Percentiles rank a stretch among this genome's conserved stretches.
phyloP scores from a whole-genome alignment of 83 land plant species.

The Picea abies region DNA sequence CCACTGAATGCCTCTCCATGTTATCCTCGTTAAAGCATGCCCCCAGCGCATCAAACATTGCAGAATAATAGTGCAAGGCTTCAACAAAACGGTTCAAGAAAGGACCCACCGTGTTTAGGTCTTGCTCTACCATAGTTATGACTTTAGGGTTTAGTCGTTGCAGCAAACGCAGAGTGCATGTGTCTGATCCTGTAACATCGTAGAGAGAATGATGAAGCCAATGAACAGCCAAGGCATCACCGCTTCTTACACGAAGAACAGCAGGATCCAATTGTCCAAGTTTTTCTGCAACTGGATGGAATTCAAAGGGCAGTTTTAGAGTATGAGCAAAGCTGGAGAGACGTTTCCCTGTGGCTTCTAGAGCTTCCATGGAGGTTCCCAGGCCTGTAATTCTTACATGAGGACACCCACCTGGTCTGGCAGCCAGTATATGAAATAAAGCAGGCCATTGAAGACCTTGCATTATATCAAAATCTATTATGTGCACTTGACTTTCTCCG shows the following conservation, averaged over 20 bases:
- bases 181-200: slow-evolving; percentile 1
- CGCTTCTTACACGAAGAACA: not conserved
- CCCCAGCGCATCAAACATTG: slow-evolving; percentile 26
- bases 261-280: not conserved
- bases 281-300: not conserved
- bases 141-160: not conserved
- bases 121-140: not conserved
- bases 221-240: not conserved
- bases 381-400: slow-evolving; percentile 60
- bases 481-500: slow-evolving; percentile 40
- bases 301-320: slow-evolving; percentile 43
- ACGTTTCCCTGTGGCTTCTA: slow-evolving; percentile 55
- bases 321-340: slow-evolving; percentile 61
- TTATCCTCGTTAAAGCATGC: not conserved
- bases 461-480: slow-evolving; percentile 79
- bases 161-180: not conserved
- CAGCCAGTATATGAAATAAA: slow-evolving; percentile 67
- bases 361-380: slow-evolving; percentile 40
- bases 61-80: slow-evolving; percentile 7
- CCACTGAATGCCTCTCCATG: slow-evolving; percentile 6
- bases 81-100: slow-evolving; percentile 34
- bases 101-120: slow-evolving; percentile 17
- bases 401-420: slow-evolving; percentile 61
- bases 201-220: slow-evolving; percentile 12
- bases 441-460: slow-evolving; percentile 87